Percentiles rank a stretch among this genome's conserved stretches.
Evolutionary conservation across 75 land plant genomes (phyloP).

Genomic region (Adiantum capillusveneris): DNA sequence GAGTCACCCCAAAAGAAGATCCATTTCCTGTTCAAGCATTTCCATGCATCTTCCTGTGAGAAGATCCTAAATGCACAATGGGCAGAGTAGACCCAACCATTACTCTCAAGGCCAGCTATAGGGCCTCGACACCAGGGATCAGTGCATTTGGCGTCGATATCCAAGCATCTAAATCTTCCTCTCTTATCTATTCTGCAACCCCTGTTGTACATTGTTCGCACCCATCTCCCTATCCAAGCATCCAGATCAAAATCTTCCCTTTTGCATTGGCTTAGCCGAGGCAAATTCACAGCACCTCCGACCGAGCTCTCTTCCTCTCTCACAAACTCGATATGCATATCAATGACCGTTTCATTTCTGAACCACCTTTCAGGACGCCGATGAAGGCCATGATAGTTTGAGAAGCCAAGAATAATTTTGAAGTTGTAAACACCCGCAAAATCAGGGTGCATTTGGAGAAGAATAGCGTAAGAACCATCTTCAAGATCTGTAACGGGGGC

Average conservation of each 20-base stretch:
- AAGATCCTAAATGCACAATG: conserved; percentile 69
- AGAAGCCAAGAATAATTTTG: conserved; percentile 47
- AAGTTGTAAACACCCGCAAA: conserved; percentile 45
- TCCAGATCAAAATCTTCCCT: too few relatives aligned
- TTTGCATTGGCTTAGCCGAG: too few relatives aligned
- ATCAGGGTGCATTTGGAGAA: conserved; percentile 54
- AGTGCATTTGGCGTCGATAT: too few relatives aligned
- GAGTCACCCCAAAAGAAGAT: conserved; percentile 99
- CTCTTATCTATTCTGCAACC: conserved; percentile 32
- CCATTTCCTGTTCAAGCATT: conserved; percentile 55
- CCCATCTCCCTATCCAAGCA: too few relatives aligned
- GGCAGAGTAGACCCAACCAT: conserved; percentile 82
- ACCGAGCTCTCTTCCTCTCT: not conserved
- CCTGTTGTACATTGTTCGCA: too few relatives aligned
- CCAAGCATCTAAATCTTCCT: conserved; percentile 61
- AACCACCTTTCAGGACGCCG: conserved; percentile 51
- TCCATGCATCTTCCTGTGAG: conserved; percentile 47
- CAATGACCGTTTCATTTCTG: conserved; percentile 17
- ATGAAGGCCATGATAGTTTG: conserved; percentile 58
- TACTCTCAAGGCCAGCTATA: conserved; percentile 63
- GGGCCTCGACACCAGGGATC: too few relatives aligned
- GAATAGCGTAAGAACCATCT: conserved; percentile 55
- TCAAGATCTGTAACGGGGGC: conserved; percentile 57
- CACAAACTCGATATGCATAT: conserved; percentile 25
- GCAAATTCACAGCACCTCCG: too few relatives aligned